Base-by-base conservation (phyloP, 768 basidiomycete species). In the Russula olivacea region DNA sequence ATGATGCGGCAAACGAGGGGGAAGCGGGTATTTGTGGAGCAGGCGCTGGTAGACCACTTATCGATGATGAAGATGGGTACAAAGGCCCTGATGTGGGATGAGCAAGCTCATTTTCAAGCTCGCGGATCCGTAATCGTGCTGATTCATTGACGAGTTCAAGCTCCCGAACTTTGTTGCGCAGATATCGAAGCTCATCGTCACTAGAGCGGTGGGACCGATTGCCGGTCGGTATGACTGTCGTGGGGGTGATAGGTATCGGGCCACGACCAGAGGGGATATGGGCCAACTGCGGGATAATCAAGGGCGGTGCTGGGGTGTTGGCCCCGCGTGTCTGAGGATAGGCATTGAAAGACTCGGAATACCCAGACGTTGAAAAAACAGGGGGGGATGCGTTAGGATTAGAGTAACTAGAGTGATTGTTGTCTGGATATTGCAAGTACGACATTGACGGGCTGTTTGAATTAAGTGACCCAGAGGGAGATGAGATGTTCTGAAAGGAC, bases 71-170 rank as follows among this genome's bases (percentile, higher is more conserved):
- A 47, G 71, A 7, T 54, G 62, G 5, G 66, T 60, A 63, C 71
- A 66, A 51, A 12, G 70, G 17, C 19, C 63, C 40, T 6, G 70
- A 64, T 4, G 50, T 65, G 52, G 74, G 72, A 19, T 65, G 74
- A 51, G 74, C 77, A 55, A 81, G 73, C 64, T 81, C 76, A 43
- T 68, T 69, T 71, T 82, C 81, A 60, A 86, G 77, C 66, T 79
- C 76, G 47, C 75, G 73, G 40, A 80, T 75, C 38, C 80, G 81
- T 64, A 76, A 71, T 38, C 78, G 78, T 36, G 78, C 78, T 28
- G 79, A 78, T 49, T 81, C 76, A 68, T 83, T 81, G 64, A 81
- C 78, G 59, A 79, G 78, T 74, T 91, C 87, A 41, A 89, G 79
- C 64, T 89, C 85, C 21, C 76, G 80, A 54, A 90, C 76, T 63